These are phyloP conservation scores for Periconia sp. DNA, from an alignment of 2,329 filamentous ascomycete genomes.

Conservation along the genomic window DNA sequence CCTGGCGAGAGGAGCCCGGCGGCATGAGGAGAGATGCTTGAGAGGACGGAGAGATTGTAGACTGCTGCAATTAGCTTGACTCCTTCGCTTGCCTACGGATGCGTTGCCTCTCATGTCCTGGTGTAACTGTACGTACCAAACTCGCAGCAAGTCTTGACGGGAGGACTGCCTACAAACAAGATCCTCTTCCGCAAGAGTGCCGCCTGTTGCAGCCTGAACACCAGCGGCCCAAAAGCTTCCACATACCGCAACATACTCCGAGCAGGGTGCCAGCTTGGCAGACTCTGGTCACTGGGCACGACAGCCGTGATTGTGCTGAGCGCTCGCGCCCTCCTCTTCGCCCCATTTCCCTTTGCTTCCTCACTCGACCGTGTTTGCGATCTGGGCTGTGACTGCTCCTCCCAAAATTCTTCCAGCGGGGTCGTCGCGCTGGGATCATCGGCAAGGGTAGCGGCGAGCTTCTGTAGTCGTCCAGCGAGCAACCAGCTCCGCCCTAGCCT, in stretches of 20 bases:
- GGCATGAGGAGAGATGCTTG: slow-evolving; percentile 80
- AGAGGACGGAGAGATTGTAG: slow-evolving; percentile 91
- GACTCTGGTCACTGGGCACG: slow-evolving; percentile 65
- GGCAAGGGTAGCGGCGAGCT: slow-evolving; percentile 70
- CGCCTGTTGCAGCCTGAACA: slow-evolving; percentile 90
- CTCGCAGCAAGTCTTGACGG: slow-evolving; percentile 84
- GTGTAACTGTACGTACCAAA: slow-evolving; percentile 69
- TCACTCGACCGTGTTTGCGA: slow-evolving; percentile 4
- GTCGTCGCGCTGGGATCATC: slow-evolving; percentile 67
- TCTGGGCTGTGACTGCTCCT: slow-evolving; percentile 52
- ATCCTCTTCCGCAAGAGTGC: slow-evolving; percentile 87
- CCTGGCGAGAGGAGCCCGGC: slow-evolving; percentile 70
- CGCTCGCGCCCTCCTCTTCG: slow-evolving; percentile 33
- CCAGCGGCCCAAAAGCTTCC: slow-evolving; percentile 84
- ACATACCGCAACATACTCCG: slow-evolving; percentile 79
- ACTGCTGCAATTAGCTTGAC: slow-evolving; percentile 59
- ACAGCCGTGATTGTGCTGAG: slow-evolving; percentile 62
- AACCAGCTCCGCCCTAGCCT: slow-evolving; percentile 87
- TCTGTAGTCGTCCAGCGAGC: slow-evolving; percentile 77
- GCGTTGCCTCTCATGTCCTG: no score
- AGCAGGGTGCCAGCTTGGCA: slow-evolving; percentile 84
- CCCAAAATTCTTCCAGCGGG: slow-evolving; percentile 82
- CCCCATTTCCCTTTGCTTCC: slow-evolving; percentile 1
- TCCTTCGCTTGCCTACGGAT: neutral
- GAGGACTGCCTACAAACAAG: slow-evolving; percentile 82